phyloP scores from a whole-genome alignment of 2,329 filamentous ascomycete genomes.

The Aspergillus spinulosporus region DNA sequence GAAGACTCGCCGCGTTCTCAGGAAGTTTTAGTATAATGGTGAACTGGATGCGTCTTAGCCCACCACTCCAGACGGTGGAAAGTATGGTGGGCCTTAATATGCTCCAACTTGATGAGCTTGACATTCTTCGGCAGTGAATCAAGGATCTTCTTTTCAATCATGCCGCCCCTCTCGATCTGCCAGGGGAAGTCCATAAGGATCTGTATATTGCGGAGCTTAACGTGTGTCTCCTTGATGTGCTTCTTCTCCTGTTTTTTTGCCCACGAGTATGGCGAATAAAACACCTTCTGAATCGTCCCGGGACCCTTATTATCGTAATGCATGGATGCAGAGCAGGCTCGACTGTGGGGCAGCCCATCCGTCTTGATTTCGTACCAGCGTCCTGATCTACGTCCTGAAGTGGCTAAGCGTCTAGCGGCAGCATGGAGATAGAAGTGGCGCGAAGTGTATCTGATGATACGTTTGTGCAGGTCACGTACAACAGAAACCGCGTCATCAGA shows the following conservation, averaged over 20 bases:
- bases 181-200: neutral
- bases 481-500: neutral
- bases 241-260: neutral
- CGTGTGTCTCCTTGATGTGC: neutral
- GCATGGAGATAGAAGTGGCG: neutral
- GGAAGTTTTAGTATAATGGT: too few relatives aligned
- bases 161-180: neutral
- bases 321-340: neutral
- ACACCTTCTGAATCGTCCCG: neutral
- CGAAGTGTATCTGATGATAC: neutral
- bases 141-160: neutral
- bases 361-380: neutral
- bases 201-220: neutral
- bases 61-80: neutral
- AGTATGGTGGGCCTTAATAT: neutral
- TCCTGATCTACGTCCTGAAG: too few relatives aligned
- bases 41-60: neutral
- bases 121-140: neutral
- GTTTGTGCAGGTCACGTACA: neutral
- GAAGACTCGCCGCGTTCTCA: too few relatives aligned
- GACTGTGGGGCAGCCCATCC: neutral
- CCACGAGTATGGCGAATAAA: neutral
- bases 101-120: neutral
- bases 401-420: neutral
- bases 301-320: neutral